Conservation (phyloP, 305 asterid genomes). For the Fraxinus platypoda region DNA sequence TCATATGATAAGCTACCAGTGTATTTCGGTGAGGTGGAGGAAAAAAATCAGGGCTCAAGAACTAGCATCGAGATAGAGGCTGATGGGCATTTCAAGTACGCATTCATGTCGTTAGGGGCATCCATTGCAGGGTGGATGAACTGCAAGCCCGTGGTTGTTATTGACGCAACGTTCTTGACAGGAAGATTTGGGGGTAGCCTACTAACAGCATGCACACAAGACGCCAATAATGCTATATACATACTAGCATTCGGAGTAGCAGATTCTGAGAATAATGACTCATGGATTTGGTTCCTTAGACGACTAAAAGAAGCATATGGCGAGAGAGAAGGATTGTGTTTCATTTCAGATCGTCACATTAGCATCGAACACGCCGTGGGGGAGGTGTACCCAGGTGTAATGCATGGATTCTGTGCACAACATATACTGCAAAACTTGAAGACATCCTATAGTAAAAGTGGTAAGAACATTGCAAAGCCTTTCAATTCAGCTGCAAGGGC, state of each 20-base stretch:
- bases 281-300: not conserved
- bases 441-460: no score
- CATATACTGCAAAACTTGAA: no score
- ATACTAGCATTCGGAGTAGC: not conserved
- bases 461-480: no score
- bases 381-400: not conserved
- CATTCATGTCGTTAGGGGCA: not conserved
- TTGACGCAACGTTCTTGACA: not conserved
- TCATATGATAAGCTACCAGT: no score
- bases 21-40: no score
- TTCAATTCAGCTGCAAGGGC: no score
- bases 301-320: not conserved
- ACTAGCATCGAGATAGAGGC: no score
- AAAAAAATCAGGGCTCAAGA: no score
- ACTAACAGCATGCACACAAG: not conserved
- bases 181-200: not conserved
- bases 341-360: not conserved
- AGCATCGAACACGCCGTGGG: not conserved
- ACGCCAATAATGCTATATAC: not conserved
- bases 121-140: not conserved
- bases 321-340: not conserved
- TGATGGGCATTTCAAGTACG: no score
- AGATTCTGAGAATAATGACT: not conserved
- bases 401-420: no score
- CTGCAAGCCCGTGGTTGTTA: not conserved